Base-by-base conservation (phyloP, 495 filamentous ascomycete genomes). In the Podospora didyma region DNA sequence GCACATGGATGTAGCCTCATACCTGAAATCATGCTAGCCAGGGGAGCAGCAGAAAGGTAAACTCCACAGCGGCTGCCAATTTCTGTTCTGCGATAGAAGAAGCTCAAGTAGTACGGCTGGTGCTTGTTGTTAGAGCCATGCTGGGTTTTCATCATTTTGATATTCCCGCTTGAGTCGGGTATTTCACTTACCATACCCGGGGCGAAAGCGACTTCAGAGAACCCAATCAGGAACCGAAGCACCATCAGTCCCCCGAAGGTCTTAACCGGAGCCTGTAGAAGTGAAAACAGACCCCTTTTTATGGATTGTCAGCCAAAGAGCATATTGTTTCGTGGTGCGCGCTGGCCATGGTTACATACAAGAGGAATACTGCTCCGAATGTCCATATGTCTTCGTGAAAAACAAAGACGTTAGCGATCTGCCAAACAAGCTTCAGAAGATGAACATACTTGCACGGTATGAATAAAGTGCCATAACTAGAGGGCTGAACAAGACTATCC, bases 21-120 rank as follows among this genome's bases (percentile, higher is more conserved):
- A 17, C 90, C 89, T 0, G 90, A 89, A 64, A 95, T 95, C 12
- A 86, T 87, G 31, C 86, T 93, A 2, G 91, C 90, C 19, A 95
- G 73, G 0, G 91, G 90, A 0, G 89, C 89, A 2, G 88, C 87
- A 2, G 86, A 84, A 4, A 95, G 67, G 67, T 90, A 92, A 23
- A 95, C 66, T 41, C 90, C 90, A 54, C 82, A 84, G 2, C 91
- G 81, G 22, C 95, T 69, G 17, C 90, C 91, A 1, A 95, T 69
- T 64, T 93, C 90, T 46, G 85, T 79, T 6, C 91, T 78, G 24
- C 85, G 81, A 62, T 95, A 96, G 75, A 96, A 96, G 72, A 92
- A 93, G 0, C 84, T 87, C 0, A 96, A 76, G 0, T 92, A 73
- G 55, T 86, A 92, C 0, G 88, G 88, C n/a, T n/a, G n/a, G n/a